Evolutionary conservation across 2,329 filamentous ascomycete species (phyloP).

Genomic region (Cladobotryum mycophilum): DNA sequence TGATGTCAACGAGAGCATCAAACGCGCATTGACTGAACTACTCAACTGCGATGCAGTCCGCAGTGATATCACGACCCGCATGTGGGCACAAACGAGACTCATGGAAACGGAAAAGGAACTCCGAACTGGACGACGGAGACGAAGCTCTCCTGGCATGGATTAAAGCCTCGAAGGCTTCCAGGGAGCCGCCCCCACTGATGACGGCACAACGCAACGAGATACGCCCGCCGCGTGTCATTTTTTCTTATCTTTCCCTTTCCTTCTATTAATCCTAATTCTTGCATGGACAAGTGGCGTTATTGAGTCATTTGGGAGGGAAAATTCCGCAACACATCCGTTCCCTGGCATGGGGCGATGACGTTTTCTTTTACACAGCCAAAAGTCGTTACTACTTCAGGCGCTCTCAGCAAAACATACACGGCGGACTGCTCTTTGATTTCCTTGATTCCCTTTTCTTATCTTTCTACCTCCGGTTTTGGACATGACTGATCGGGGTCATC

Average conservation of each 20-base stretch:
- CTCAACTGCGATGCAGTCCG: slow-evolving; percentile 54
- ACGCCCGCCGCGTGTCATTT: neutral
- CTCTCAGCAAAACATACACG: neutral
- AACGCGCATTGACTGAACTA: slow-evolving; percentile 54
- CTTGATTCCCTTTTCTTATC: neutral
- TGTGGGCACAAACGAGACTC: slow-evolving; percentile 52
- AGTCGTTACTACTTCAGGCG: too few species aligned
- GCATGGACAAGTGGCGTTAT: slow-evolving; percentile 8
- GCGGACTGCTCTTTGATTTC: neutral
- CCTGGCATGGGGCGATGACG: too few species aligned
- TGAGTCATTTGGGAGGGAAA: neutral
- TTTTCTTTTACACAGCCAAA: too few species aligned
- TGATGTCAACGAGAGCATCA: slow-evolving; percentile 55
- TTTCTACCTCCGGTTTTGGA: neutral
- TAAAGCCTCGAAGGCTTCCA: neutral
- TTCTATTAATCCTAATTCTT: slow-evolving; percentile 1
- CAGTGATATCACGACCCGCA: slow-evolving; percentile 44
- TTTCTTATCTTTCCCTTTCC: neutral
- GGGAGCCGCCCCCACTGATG: neutral
- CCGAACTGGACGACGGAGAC: slow-evolving; percentile 44
- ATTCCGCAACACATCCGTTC: neutral
- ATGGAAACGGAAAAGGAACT: slow-evolving; percentile 57
- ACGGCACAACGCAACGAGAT: neutral
- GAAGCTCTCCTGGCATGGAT: slow-evolving; percentile 32
- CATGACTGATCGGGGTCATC: neutral